These are phyloP conservation scores for Miscanthus sacchariflorus DNA, from an alignment of 202 grass and related monocot species.

Conservation along the genomic window DNA sequence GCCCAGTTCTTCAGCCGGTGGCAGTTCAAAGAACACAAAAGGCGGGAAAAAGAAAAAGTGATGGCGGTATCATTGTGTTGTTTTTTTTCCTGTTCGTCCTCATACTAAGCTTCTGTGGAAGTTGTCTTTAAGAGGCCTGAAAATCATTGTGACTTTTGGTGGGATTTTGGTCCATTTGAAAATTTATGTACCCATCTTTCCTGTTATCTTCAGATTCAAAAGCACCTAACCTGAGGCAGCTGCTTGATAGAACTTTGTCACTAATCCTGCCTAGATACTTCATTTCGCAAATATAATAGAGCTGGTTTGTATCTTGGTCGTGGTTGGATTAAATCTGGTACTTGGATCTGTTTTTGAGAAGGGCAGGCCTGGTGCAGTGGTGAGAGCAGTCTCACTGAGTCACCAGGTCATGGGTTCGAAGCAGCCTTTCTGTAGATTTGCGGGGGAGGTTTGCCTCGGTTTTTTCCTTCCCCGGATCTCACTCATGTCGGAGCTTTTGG, in stretches of 20 bases:
- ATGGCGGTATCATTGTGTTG: slow-evolving; percentile 3
- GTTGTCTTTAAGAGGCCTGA: slow-evolving; percentile 2
- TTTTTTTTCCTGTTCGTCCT: slow-evolving; percentile 32
- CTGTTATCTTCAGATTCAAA: slow-evolving; percentile 21
- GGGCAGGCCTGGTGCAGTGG: too few species aligned
- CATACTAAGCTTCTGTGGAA: slow-evolving; percentile 23
- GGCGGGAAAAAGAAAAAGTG: slow-evolving; percentile 87
- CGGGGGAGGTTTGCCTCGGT: too few species aligned
- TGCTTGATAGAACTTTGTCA: background rate
- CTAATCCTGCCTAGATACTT: slow-evolving; percentile 14
- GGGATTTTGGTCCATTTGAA: slow-evolving; percentile 21
- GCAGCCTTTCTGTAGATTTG: too few species aligned
- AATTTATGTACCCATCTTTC: background rate
- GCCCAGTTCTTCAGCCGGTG: slow-evolving; percentile 38
- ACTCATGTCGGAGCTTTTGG: too few species aligned
- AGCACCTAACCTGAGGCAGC: background rate
- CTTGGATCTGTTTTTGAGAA: background rate
- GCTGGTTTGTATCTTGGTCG: background rate
- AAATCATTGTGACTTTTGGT: background rate
- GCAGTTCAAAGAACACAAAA: slow-evolving; percentile 57
- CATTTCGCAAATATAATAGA: slow-evolving; percentile 19
- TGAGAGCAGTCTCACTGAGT: too few species aligned
- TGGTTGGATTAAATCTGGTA: background rate
- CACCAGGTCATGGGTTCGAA: too few species aligned
- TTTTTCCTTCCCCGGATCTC: too few species aligned